phyloP scores from a whole-genome alignment of 2,329 filamentous ascomycete species.

The Pseudogymnoascus sp. region DNA sequence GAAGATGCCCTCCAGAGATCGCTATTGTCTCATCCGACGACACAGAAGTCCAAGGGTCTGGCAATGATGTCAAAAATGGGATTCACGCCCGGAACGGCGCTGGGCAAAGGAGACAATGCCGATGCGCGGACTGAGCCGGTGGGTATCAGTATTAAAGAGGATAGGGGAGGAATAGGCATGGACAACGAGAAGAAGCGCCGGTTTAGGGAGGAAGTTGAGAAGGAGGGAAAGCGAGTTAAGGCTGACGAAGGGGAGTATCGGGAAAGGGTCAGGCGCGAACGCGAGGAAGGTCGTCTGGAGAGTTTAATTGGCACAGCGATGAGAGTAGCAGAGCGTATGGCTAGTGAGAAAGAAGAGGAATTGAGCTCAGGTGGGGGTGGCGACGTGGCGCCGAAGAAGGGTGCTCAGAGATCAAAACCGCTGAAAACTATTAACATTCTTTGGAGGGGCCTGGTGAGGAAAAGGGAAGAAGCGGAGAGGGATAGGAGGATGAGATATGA shows the following conservation, averaged over 20 bases:
- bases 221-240: constrained; percentile 50
- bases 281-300: constrained; percentile 61
- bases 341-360: constrained; percentile 23
- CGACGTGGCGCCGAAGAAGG: constrained; percentile 20
- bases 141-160: constrained; percentile 66
- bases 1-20: constrained; percentile 71
- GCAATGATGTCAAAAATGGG: constrained; percentile 97
- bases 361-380: constrained; percentile 15
- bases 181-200: constrained; percentile 79
- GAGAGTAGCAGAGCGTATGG: constrained; percentile 71
- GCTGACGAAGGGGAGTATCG: constrained; percentile 64
- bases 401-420: constrained; percentile 36
- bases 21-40: constrained; percentile 48
- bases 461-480: constrained; percentile 61
- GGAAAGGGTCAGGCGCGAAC: constrained; percentile 61
- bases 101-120: constrained; percentile 55
- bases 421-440: constrained; percentile 66
- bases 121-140: constrained; percentile 59
- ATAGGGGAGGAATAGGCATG: constrained; percentile 73
- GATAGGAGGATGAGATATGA: constrained; percentile 58
- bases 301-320: constrained; percentile 68
- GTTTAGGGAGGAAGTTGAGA: constrained; percentile 53
- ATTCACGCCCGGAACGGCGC: constrained; percentile 65
- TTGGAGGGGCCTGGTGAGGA: constrained; percentile 67
- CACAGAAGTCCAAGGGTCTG: constrained; percentile 72